Conservation (phyloP, 179 eudicot genomes). For the Monotropa hypopitys region DNA sequence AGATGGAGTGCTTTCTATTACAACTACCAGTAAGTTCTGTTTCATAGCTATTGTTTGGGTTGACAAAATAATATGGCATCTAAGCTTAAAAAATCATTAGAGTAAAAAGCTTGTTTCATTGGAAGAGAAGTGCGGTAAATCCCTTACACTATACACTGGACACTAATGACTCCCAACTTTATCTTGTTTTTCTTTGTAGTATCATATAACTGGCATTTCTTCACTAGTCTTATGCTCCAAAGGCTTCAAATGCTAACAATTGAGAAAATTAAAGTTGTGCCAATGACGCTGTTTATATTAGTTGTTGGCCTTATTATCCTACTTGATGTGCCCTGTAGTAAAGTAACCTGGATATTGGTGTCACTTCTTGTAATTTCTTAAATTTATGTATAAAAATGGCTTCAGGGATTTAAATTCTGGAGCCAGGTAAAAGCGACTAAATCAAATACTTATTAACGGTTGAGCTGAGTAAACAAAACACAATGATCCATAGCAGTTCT, state of each 20-base stretch:
- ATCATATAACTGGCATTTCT: background rate
- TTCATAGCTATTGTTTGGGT: background rate
- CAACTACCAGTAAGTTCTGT: constrained; percentile 55
- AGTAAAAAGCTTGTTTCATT: background rate
- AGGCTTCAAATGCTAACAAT: background rate
- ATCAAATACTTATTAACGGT: background rate
- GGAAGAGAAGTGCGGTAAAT: background rate
- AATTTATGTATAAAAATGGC: background rate
- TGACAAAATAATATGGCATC: background rate
- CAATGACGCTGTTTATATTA: background rate
- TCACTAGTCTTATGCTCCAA: background rate
- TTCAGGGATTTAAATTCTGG: background rate
- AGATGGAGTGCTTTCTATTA: constrained; percentile 62
- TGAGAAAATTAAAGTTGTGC: background rate
- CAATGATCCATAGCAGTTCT: background rate
- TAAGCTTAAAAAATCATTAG: background rate
- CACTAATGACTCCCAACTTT: background rate
- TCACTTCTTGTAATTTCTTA: background rate
- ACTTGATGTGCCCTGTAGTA: no score
- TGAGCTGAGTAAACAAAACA: background rate
- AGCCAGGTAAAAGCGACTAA: no score
- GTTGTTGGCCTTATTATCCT: background rate
- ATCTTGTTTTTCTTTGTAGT: background rate
- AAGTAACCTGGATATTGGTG: background rate
- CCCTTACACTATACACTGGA: background rate